These are phyloP conservation scores for Cystoderma amianthinum DNA, from an alignment of 768 basidiomycete species.

Conservation along the genomic window DNA sequence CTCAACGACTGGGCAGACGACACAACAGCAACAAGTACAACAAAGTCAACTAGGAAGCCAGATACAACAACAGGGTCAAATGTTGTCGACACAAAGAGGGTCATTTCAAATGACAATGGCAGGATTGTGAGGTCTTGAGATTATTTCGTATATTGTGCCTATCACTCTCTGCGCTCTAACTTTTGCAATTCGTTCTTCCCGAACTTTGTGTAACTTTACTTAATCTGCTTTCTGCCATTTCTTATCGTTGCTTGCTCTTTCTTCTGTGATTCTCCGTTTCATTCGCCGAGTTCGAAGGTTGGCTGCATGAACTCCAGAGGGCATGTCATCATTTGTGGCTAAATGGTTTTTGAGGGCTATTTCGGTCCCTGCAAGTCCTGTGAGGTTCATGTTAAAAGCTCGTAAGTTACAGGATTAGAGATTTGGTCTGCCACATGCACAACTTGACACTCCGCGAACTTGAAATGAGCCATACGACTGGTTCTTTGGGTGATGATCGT, in stretches of 20 bases:
- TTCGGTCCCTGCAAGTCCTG: too few relatives aligned
- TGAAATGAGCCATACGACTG: slow-evolving; percentile 9
- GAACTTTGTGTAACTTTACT: slow-evolving; percentile 14
- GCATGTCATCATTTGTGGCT: too few relatives aligned
- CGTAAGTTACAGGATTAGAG: not conserved
- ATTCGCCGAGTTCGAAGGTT: not conserved
- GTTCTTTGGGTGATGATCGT: slow-evolving; percentile 20
- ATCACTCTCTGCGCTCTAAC: slow-evolving; percentile 9
- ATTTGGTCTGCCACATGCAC: slow-evolving; percentile 6
- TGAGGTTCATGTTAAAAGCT: slow-evolving; percentile 8
- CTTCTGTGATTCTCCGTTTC: slow-evolving; percentile 1
- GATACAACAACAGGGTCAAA: slow-evolving; percentile 15
- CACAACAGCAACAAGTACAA: slow-evolving; percentile 12
- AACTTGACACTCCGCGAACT: slow-evolving; percentile 11
- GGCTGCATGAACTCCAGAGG: not conserved
- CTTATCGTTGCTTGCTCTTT: slow-evolving; percentile 4
- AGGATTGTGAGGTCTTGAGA: slow-evolving; percentile 27
- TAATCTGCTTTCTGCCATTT: slow-evolving; percentile 1
- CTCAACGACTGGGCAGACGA: slow-evolving; percentile 12
- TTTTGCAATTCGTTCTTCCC: slow-evolving; percentile 11
- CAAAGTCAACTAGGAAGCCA: slow-evolving; percentile 35
- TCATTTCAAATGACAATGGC: slow-evolving; percentile 49
- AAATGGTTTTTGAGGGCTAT: too few relatives aligned
- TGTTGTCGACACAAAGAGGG: slow-evolving; percentile 29
- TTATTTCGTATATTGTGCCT: not conserved